Evolutionary conservation across 1,284 basidiomycete genomes (phyloP).

Genomic region (Waitea zeae): DNA sequence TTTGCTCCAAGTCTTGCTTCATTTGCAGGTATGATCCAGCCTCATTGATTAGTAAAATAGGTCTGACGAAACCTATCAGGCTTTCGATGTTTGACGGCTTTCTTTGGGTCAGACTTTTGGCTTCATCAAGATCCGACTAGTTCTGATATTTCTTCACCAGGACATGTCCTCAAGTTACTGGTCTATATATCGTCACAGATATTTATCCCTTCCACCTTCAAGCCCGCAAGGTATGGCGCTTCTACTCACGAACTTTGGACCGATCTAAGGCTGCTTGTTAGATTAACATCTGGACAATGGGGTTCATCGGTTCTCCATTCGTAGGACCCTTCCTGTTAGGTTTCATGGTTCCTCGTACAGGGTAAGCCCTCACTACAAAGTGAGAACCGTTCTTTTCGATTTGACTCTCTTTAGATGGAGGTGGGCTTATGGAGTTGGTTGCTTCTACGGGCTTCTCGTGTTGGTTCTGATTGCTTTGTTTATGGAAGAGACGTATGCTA

Average conservation of each 20-base stretch:
- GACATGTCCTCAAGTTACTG: conserved; percentile 53
- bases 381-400: neutral
- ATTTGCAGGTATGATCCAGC: conserved; percentile 33
- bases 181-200: conserved; percentile 48
- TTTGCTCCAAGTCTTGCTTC: conserved; percentile 33
- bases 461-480: conserved; percentile 37
- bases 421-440: conserved; percentile 57
- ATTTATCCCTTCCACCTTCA: conserved; percentile 63
- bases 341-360: conserved; percentile 50
- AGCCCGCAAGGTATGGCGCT: conserved; percentile 37
- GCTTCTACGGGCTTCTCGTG: conserved; percentile 38
- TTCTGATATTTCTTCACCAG: conserved; percentile 16
- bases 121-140: neutral
- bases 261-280: conserved; percentile 9
- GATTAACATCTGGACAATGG: conserved; percentile 59
- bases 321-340: conserved; percentile 54
- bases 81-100: conserved; percentile 16
- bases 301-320: conserved; percentile 50
- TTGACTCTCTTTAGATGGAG: conserved; percentile 44
- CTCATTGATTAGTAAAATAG: neutral
- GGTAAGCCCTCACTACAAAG: conserved; percentile 9
- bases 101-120: conserved; percentile 28
- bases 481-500: conserved; percentile 48
- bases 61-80: conserved; percentile 1
- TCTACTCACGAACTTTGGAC: neutral